phyloP scores from a whole-genome alignment of 2,329 filamentous ascomycete species.

The Geosmithia putterillii region DNA sequence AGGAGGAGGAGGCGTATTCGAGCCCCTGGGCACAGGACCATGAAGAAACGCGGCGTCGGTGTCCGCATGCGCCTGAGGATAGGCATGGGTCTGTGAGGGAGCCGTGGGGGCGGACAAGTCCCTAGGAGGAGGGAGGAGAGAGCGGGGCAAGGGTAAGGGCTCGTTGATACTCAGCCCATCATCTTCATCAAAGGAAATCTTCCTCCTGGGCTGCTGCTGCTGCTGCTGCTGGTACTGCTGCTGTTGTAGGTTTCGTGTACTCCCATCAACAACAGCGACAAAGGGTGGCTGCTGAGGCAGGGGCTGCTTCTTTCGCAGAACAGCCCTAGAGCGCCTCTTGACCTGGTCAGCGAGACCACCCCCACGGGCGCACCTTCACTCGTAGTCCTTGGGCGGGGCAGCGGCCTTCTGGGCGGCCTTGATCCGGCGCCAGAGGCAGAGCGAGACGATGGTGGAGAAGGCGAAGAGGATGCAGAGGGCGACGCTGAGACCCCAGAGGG shows the following conservation, averaged over 20 bases:
- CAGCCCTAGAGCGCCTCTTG: too few species aligned
- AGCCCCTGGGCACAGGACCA: too few species aligned
- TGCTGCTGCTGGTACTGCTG: too few species aligned
- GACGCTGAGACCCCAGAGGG: conserved; percentile 77
- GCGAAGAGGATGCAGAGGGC: conserved; percentile 62
- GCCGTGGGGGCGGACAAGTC: conserved; percentile 19
- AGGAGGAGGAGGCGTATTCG: conserved; percentile 8
- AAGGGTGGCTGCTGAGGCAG: conserved; percentile 6
- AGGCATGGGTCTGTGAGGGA: too few species aligned
- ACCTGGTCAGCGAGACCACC: too few species aligned
- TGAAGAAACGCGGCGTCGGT: too few species aligned
- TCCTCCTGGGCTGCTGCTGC: too few species aligned
- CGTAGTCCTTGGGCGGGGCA: conserved; percentile 31
- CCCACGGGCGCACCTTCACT: conserved; percentile 37
- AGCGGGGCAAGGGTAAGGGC: conserved; percentile 5
- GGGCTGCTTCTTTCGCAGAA: conserved; percentile 11
- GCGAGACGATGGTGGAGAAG: conserved; percentile 44
- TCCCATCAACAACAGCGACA: too few species aligned
- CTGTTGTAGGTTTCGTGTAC: too few species aligned
- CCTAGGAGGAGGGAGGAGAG: conserved; percentile 2
- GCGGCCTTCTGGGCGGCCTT: conserved; percentile 20
- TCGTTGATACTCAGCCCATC: conserved; percentile 14
- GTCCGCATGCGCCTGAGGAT: too few species aligned
- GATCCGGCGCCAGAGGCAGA: conserved; percentile 50
- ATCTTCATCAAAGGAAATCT: too few species aligned